Base-by-base conservation (phyloP, 2,329 filamentous ascomycete species). In the Neodidymelliopsis sp. region DNA sequence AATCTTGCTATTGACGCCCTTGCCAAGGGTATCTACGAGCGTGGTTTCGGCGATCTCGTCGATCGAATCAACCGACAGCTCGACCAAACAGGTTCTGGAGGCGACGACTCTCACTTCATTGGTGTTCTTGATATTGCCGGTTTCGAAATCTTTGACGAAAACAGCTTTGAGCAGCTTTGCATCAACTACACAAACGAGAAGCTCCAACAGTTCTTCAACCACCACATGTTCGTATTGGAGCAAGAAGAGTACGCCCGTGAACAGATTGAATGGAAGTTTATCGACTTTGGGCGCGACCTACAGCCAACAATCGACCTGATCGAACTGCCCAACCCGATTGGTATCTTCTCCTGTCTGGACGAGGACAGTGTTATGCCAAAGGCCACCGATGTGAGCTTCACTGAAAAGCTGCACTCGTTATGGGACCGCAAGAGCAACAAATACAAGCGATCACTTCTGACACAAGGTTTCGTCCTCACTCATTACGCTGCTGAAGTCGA, bases 151-250 rank as follows among this genome's bases (percentile, higher is more conserved):
- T 99, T 99, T 62, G 94, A 99, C 72, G 94, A 93, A 77, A 99
- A 99, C 78, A 97, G 90, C 59, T 99, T 99, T 66, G 94, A 99
- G 73, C 94, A 99, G 75, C 84, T 99, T 6, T 99, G 94, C 76
- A 99, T 99, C 81, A 99, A 99, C 79, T 99, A 97, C 69, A 95
- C 97, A 69, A 99, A 99, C 74, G 94, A 99, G 77, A 99, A 99
- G 75, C 79, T 99, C 6, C 94, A 99, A 68, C 94, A 99, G 62
- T 99, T 99, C 74, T 99, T 99, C 83, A 99, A 99, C 66, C 94
- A 99, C 70, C 95, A 99, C 78, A 99, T 99, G 94, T 99, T 99
- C 68, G 94, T 99, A 8, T 80, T 99, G 6, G 94, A 99, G 71
- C 94, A 99, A 67, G 94, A 99, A 72, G 94, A 99, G 72, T 99